Base-by-base conservation (phyloP, 257 asterid genomes). In the Phtheirospermum japonicum region DNA sequence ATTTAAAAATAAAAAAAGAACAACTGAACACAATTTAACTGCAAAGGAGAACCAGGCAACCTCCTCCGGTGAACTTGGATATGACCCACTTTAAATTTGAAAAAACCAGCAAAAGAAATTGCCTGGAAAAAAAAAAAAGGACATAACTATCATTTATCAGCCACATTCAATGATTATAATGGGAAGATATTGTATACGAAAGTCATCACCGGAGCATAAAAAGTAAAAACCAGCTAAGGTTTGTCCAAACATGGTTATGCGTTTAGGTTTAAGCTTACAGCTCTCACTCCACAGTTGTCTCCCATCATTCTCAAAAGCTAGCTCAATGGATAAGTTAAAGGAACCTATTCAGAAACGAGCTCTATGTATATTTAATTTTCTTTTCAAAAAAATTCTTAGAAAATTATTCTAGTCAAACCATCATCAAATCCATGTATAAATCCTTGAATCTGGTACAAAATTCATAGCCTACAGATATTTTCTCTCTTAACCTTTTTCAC, bases 251-350 rank as follows among this genome's bases (percentile, higher is more conserved):
- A 40, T 37, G 43, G 13, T 37, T 37, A 37, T 0, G 43, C 43
- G 2, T 37, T 23, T 23, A 23, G 3, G 2, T 37, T 23, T 23
- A 23, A 23, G 28, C 28, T 23, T 23, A 23, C 28, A 23, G 28
- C 28, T 23, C 51, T 69, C 43, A 50, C 67, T 31, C 28, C 9
- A 10, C 32, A 59, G 43, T 5, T 65, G 51, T 59, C 40, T 4
- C 45, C 37, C 23, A 12, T n/a, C 12, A 16, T 59, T 48, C 51
- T 17, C 39, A 57, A 37, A 11, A 36, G 51, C 8, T 55, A 12
- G 10, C 19, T 31, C 43, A 50, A 36, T 16, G 10, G 14, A 55
- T n/a, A 50, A 20, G 28, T 8, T 49, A 7, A 49, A 56, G 45
- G 5, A n/a, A n/a, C n/a, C n/a, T n/a, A n/a, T n/a, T n/a, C n/a